Percentiles rank a stretch among this genome's conserved stretches.
These are phyloP conservation scores for barley (Hordeum vulgare) DNA, from an alignment of 176 grass and related monocot species.

Conservation along the genomic window MorexV3_pseudomolecules_assembly NC_058518.1:451598993-451599492, in stretches of 20 bases:
- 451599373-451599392: no score
- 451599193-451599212: neutral
- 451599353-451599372: no score
- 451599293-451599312: no score
- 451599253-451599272: no score
- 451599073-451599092: neutral
- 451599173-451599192: neutral
- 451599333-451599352: no score
- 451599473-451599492: no score
- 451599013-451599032: conserved; percentile 62
- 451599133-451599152: neutral
- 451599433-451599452: no score
- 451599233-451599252: neutral
- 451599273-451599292: no score
- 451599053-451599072: conserved; percentile 31
- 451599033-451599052: conserved; percentile 73
- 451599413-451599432: neutral
- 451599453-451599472: no score
- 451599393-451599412: neutral
- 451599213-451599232: neutral
- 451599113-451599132: neutral
- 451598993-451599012: conserved; percentile 72
- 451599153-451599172: neutral
- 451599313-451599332: no score
- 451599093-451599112: neutral